A percentile compares a stretch with the other conserved stretches of the same genome.
Conservation (phyloP, 495 filamentous ascomycete genomes). For the Trichodelitschia bisporula region DNA sequence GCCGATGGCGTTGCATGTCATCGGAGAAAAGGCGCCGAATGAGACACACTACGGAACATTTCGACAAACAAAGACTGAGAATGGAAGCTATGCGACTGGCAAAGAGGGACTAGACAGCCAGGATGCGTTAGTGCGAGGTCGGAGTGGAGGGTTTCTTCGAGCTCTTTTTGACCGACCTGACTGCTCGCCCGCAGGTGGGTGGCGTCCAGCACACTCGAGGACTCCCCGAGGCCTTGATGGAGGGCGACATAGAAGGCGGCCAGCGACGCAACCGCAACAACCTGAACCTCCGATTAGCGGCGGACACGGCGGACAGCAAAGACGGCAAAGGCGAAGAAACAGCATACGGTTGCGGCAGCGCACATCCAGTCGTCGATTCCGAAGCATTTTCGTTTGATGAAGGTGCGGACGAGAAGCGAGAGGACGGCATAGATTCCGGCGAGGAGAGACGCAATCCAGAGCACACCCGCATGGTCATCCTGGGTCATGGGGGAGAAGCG, state of each 20-base stretch:
- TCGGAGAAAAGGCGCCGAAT: constrained; percentile 8
- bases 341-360: constrained; percentile 4
- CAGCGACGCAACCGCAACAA: neutral
- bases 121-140: neutral
- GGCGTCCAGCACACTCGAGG: neutral
- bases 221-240: constrained; percentile 3
- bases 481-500: constrained; percentile 3
- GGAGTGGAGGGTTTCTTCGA: too few relatives aligned
- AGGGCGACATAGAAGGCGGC: constrained; percentile 1
- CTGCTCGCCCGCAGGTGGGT: neutral
- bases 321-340: too few relatives aligned
- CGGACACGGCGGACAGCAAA: too few relatives aligned
- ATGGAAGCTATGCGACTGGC: constrained; percentile 4
- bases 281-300: constrained; percentile 2
- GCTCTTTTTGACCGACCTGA: neutral
- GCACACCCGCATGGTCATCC: constrained; percentile 6
- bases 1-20: constrained; percentile 2
- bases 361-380: constrained; percentile 8
- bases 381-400: constrained; percentile 8
- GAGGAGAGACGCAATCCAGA: constrained; percentile 8
- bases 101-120: constrained; percentile 2
- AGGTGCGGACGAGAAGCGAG: constrained; percentile 5
- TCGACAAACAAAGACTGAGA: constrained; percentile 7
- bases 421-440: constrained; percentile 5
- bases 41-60: constrained; percentile 11